Conservation (phyloP, 2,329 filamentous ascomycete species). For the Orbilia quercus region DNA sequence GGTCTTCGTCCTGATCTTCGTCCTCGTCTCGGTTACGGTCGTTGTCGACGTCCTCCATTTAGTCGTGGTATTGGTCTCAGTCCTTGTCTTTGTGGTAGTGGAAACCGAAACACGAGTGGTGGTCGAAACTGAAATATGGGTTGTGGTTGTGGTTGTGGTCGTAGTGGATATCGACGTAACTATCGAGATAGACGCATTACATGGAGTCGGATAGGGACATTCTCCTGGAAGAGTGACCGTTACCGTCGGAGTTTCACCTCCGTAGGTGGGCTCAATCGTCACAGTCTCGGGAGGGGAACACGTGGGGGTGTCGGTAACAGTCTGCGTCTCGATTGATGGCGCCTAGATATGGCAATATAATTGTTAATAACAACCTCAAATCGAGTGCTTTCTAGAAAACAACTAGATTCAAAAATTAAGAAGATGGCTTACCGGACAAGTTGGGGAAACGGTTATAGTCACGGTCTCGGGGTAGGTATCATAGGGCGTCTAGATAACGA, state of each 20-base stretch:
- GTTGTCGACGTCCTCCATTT: slow-evolving; percentile 8
- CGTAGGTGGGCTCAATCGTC: not conserved
- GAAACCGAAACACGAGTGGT: slow-evolving; percentile 12
- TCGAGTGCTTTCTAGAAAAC: too few relatives aligned
- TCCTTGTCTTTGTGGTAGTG: slow-evolving; percentile 23
- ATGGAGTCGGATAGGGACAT: not conserved
- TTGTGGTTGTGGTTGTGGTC: slow-evolving; percentile 13
- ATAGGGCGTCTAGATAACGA: slow-evolving; percentile 1
- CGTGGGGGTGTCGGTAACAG: slow-evolving; percentile 12
- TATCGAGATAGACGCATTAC: not conserved
- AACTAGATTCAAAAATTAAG: too few relatives aligned
- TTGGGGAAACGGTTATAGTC: not conserved
- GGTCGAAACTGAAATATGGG: not conserved
- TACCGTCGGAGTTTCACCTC: not conserved
- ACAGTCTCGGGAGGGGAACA: slow-evolving; percentile 5
- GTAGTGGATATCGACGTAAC: not conserved
- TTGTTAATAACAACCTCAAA: too few relatives aligned
- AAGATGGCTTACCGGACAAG: too few relatives aligned
- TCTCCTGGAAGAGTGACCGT: not conserved
- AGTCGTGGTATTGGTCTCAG: slow-evolving; percentile 10
- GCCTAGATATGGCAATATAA: too few relatives aligned
- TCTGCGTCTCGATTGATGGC: too few relatives aligned
- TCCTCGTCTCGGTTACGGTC: slow-evolving; percentile 7
- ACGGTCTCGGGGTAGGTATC: not conserved
- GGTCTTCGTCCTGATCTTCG: slow-evolving; percentile 19